Base-by-base conservation (phyloP, 2,329 filamentous ascomycete genomes). In the Herpotrichia juniperi region DNA sequence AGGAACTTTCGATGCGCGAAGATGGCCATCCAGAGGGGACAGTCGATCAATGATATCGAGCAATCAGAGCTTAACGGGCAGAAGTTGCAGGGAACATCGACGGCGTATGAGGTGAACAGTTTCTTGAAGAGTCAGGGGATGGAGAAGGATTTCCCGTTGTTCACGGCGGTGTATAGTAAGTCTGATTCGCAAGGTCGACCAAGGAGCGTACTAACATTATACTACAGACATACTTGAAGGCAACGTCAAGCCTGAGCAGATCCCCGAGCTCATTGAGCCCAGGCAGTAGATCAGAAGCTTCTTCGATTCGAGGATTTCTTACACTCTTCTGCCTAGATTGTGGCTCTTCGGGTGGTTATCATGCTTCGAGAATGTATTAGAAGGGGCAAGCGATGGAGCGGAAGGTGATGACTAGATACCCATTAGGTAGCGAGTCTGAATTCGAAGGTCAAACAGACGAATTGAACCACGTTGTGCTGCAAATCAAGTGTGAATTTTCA, bases 1-100 rank as follows among this genome's bases (percentile, higher is more conserved):
- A 85, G 94, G 55, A 99, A 99, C 78, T 96, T 94, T 80, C 87
- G 90, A 51, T 97, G 93, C 74, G 93, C 94, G 44, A 96, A 89
- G 81, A 87, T 93, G 80, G 87, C 90, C 22, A 85, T 96, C 26
- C 84, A 93, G 78, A 86, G 88, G 68, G 88, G 89, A 25, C 81
- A 93, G 61, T 83, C 85, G 8, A 91, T 99, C 32, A 86, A 89
- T 62, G 91, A 97, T 74, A 87, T 99, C 37, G 94, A 99, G 80
- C 83, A 85, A 69, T 84, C 87, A 53, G 93, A 97, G 72, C 82
- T 99, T 56, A 97, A 99, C 71, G 94, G 94, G 12, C 94, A 99
- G 81, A 96, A 96, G 79, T 80, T 99, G 53, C 94, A 99, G 78
- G 94, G 94, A 31, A 97, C 92, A 0, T 88, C 88, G 63, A 99